These are phyloP conservation scores for Fusarium paranaense DNA, from an alignment of 2,329 filamentous ascomycete species.

Conservation along the genomic window DNA sequence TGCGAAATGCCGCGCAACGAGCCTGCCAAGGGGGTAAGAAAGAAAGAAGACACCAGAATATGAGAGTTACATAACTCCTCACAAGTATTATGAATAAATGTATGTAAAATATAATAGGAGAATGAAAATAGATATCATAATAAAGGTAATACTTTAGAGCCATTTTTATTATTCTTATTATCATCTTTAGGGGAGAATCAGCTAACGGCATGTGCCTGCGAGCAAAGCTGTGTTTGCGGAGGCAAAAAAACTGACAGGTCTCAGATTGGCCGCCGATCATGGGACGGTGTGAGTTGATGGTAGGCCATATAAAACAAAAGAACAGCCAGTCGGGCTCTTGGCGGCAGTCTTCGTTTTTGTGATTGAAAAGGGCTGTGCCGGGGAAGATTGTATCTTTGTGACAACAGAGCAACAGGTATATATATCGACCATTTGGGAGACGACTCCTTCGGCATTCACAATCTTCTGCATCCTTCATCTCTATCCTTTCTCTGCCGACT, in stretches of 20 bases:
- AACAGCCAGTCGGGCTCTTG: background rate
- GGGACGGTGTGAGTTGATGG: background rate
- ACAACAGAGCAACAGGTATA: background rate
- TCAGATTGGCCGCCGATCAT: slow-evolving; percentile 4
- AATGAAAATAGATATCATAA: too few relatives aligned
- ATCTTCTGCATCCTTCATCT: background rate
- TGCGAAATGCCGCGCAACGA: background rate
- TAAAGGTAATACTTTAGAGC: background rate
- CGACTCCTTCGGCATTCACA: background rate
- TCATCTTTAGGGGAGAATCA: too few relatives aligned
- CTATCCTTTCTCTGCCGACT: background rate
- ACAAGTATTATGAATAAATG: too few relatives aligned
- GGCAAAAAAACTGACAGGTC: slow-evolving; percentile 7
- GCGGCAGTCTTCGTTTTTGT: background rate
- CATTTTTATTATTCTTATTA: too few relatives aligned
- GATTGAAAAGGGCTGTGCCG: background rate
- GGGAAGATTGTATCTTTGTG: background rate
- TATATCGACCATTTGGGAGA: background rate
- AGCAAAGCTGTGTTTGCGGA: background rate
- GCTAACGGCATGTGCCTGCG: background rate
- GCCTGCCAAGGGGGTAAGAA: too few relatives aligned
- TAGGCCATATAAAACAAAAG: background rate
- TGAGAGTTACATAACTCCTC: too few relatives aligned
- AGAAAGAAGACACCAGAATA: too few relatives aligned
- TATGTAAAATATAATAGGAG: too few relatives aligned